Percentiles rank a stretch among this genome's conserved stretches.
phyloP scores from a whole-genome alignment of 83 land plant species.

The Larix sibirica region DNA sequence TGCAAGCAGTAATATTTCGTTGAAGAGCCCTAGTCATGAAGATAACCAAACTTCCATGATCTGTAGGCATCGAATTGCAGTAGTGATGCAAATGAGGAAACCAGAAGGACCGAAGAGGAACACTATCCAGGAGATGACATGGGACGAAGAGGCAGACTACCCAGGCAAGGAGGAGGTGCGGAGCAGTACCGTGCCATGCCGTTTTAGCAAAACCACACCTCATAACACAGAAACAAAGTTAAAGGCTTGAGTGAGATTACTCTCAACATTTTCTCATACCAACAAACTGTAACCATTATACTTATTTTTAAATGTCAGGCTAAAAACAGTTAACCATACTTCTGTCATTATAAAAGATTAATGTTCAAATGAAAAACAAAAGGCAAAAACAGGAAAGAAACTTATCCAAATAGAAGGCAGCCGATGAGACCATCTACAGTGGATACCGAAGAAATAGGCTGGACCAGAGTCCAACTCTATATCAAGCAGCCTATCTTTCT shows the following conservation, averaged over 20 bases:
- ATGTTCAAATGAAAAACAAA: conserved; percentile 1
- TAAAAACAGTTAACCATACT: neutral
- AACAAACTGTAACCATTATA: neutral
- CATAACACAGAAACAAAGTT: conserved; percentile 16
- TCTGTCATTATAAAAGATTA: neutral
- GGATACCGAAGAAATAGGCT: neutral
- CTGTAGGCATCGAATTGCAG: conserved; percentile 13
- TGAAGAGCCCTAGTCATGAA: conserved; percentile 5
- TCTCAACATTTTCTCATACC: conserved; percentile 13
- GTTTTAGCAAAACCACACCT: conserved; percentile 14
- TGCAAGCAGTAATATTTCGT: no score
- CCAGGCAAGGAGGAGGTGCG: conserved; percentile 11
- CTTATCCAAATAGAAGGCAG: conserved; percentile 9
- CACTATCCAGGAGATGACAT: conserved; percentile 17
- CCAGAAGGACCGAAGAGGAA: conserved; percentile 10
- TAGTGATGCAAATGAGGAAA: conserved; percentile 12
- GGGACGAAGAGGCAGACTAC: conserved; percentile 15
- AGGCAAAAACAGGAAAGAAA: conserved; percentile 9
- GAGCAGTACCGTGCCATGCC: conserved; percentile 16
- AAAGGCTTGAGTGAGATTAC: conserved; percentile 15
- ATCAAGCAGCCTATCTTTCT: conserved; percentile 9
- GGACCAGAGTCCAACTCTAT: conserved; percentile 6
- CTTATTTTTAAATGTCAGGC: neutral
- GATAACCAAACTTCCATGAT: conserved; percentile 16
- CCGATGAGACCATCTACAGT: conserved; percentile 7